A percentile compares a stretch with the other conserved stretches of the same genome.
phyloP scores from a whole-genome alignment of 2,329 filamentous ascomycete genomes.

The Penicillium griseofulvum region DNA sequence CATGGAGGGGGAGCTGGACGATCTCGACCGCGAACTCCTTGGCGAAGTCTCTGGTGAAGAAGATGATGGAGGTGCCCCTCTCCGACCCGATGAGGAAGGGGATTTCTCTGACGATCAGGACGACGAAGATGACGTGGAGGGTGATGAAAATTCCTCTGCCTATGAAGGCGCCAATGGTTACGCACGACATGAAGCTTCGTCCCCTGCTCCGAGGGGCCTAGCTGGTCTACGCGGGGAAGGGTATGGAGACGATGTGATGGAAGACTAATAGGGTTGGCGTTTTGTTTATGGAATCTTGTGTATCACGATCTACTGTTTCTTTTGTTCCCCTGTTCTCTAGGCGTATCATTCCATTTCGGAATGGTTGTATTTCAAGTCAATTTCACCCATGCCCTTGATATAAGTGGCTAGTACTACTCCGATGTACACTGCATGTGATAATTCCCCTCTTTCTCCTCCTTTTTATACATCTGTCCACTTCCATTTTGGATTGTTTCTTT shows the following conservation, averaged over 20 bases:
- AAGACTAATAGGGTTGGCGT: conserved; percentile 20
- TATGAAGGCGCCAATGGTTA: conserved; percentile 34
- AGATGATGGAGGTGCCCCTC: conserved; percentile 21
- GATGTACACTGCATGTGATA: conserved; percentile 4
- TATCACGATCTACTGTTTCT: conserved; percentile 11
- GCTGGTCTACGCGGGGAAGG: conserved; percentile 19
- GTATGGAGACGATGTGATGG: conserved; percentile 30
- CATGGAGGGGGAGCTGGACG: conserved; percentile 37
- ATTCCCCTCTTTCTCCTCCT: conserved; percentile 1
- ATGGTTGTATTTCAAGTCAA: conserved; percentile 2
- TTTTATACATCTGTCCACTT: neutral
- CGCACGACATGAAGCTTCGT: conserved; percentile 34
- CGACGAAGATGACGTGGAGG: conserved; percentile 27
- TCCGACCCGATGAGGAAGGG: conserved; percentile 24
- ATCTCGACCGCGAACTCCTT: conserved; percentile 39
- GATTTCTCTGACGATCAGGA: conserved; percentile 37
- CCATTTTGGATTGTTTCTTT: neutral
- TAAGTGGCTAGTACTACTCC: neutral
- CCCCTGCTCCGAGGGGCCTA: conserved; percentile 21
- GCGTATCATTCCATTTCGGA: neutral
- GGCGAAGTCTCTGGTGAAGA: conserved; percentile 40
- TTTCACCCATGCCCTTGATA: neutral
- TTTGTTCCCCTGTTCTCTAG: conserved; percentile 3
- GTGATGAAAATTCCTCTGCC: conserved; percentile 34
- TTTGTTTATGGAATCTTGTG: conserved; percentile 6